phyloP scores from a whole-genome alignment of 2,329 filamentous ascomycete species.

The Elsinoe fawcettii region DNA sequence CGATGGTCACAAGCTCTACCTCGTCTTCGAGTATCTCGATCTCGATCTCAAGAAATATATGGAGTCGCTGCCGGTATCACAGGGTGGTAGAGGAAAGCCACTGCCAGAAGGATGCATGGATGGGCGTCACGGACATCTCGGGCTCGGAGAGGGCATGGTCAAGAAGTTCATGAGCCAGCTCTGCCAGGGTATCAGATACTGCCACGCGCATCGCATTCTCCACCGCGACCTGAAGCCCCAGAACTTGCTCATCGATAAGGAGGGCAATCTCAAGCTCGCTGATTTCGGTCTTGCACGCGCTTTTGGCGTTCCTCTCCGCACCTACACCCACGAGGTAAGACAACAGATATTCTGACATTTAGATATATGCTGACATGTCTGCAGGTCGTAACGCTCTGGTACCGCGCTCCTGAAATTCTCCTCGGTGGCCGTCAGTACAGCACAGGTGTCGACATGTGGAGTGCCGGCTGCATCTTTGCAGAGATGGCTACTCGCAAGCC shows the following conservation, averaged over 20 bases:
- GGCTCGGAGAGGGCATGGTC: slow-evolving; percentile 69
- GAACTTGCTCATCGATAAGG: slow-evolving; percentile 89
- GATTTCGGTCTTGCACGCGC: slow-evolving; percentile 91
- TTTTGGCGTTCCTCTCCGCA: slow-evolving; percentile 82
- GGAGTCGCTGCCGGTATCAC: slow-evolving; percentile 76
- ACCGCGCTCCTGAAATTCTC: slow-evolving; percentile 82
- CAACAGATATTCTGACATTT: not conserved
- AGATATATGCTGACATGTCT: not conserved
- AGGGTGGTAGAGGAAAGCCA: slow-evolving; percentile 77
- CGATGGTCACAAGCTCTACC: slow-evolving; percentile 89
- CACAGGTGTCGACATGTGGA: slow-evolving; percentile 95
- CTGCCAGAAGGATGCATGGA: slow-evolving; percentile 63
- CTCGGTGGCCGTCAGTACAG: slow-evolving; percentile 87
- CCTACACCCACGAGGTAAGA: slow-evolving; percentile 77
- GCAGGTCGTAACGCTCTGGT: slow-evolving; percentile 85
- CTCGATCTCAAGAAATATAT: slow-evolving; percentile 94
- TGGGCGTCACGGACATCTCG: slow-evolving; percentile 56
- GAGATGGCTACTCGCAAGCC: slow-evolving; percentile 95
- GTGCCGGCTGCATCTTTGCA: slow-evolving; percentile 86
- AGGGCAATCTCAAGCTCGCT: slow-evolving; percentile 82
- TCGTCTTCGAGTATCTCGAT: slow-evolving; percentile 87
- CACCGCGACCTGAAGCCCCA: slow-evolving; percentile 95
- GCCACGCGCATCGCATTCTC: slow-evolving; percentile 91
- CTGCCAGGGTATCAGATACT: slow-evolving; percentile 91
- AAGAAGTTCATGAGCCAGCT: slow-evolving; percentile 91